phyloP scores from a whole-genome alignment of 192 early-diverging fungal species.

The Backusella tarrabulga region DNA sequence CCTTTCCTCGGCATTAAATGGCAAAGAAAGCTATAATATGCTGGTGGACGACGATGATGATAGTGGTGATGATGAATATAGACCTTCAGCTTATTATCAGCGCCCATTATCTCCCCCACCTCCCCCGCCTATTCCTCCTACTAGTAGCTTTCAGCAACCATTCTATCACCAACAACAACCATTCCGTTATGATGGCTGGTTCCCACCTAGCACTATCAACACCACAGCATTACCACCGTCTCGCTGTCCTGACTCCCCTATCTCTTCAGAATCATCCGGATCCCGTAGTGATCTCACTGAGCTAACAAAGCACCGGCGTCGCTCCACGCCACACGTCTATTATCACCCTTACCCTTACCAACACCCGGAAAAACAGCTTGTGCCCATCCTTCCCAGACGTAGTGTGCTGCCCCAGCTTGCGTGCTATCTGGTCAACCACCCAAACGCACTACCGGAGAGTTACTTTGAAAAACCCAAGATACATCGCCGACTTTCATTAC shows the following conservation, averaged over 20 bases:
- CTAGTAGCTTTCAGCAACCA: background rate
- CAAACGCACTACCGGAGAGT: conserved; percentile 17
- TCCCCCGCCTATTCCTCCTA: background rate
- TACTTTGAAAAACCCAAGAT: background rate
- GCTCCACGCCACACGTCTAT: background rate
- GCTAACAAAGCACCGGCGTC: background rate
- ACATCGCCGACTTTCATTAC: conserved; percentile 17
- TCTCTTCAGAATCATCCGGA: conserved; percentile 9
- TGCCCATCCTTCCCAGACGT: background rate
- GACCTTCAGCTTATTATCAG: background rate
- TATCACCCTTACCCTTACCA: conserved; percentile 8
- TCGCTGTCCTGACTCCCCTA: conserved; percentile 1
- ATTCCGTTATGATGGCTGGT: background rate
- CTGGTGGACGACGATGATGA: background rate
- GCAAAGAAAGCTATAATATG: background rate
- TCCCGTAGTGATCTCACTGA: background rate
- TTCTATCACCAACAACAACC: background rate
- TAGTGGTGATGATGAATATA: background rate
- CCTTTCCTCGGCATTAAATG: background rate
- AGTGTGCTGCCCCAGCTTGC: conserved; percentile 10
- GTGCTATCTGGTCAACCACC: conserved; percentile 19
- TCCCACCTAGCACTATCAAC: background rate
- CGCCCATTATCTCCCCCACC: background rate
- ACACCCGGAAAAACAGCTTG: background rate
- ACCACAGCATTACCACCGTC: background rate